Evolutionary conservation across 1,284 basidiomycete species (phyloP).

Genomic region (Phellinidium pouzarii): DNA sequence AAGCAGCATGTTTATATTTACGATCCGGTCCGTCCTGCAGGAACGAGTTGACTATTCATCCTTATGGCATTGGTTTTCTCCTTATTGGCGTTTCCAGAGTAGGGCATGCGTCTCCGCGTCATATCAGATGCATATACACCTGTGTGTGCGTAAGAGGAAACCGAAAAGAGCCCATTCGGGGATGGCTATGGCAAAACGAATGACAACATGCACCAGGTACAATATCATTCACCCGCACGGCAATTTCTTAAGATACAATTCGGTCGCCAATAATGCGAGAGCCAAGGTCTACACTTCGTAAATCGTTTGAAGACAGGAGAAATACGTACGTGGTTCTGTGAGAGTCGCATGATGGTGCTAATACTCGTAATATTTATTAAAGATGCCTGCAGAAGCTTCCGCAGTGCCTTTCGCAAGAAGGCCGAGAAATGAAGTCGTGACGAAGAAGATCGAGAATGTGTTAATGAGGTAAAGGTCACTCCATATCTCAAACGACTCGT

Average conservation of each 20-base stretch:
- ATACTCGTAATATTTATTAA: slow-evolving; percentile 76
- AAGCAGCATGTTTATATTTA: slow-evolving; percentile 31
- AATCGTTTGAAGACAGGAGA: not conserved
- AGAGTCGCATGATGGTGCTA: slow-evolving; percentile 58
- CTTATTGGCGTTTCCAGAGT: slow-evolving; percentile 19
- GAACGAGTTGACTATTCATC: slow-evolving; percentile 50
- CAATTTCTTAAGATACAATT: slow-evolving; percentile 58
- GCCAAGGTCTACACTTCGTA: no score
- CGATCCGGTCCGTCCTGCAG: slow-evolving; percentile 58
- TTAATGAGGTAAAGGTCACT: slow-evolving; percentile 54
- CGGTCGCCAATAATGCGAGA: slow-evolving; percentile 70
- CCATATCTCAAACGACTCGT: slow-evolving; percentile 61
- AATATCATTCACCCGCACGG: slow-evolving; percentile 65
- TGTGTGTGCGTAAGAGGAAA: no score
- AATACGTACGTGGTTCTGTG: slow-evolving; percentile 63
- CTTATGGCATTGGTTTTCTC: slow-evolving; percentile 48
- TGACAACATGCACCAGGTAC: slow-evolving; percentile 40
- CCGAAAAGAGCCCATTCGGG: no score
- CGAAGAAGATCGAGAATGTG: slow-evolving; percentile 66
- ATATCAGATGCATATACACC: slow-evolving; percentile 72
- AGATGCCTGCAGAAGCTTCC: slow-evolving; percentile 52
- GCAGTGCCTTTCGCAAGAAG: slow-evolving; percentile 64
- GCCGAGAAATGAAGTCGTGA: slow-evolving; percentile 68
- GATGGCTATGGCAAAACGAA: no score
- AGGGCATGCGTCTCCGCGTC: slow-evolving; percentile 47